phyloP scores from a whole-genome alignment of 148 eudicot genomes.

The Silene latifolia region DNA sequence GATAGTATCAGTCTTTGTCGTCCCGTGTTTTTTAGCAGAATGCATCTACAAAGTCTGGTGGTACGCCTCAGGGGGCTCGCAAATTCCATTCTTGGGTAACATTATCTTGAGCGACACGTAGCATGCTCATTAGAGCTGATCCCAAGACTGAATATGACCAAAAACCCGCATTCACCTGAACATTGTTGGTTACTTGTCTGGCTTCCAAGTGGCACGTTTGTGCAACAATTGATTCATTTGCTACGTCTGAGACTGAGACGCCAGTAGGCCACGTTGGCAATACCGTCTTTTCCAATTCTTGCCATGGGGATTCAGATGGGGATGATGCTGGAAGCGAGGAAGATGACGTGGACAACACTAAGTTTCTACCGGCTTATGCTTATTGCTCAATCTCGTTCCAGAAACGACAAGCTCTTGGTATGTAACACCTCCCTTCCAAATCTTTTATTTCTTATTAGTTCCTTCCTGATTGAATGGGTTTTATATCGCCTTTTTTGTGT shows the following conservation, averaged over 20 bases:
- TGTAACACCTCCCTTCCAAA: not conserved
- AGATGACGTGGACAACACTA: slow-evolving; percentile 75
- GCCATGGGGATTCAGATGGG: slow-evolving; percentile 34
- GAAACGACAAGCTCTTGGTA: slow-evolving; percentile 93
- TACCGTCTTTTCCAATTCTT: slow-evolving; percentile 6
- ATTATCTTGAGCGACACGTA: slow-evolving; percentile 47
- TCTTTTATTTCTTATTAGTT: not conserved
- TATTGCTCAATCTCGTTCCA: slow-evolving; percentile 72
- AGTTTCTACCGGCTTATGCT: slow-evolving; percentile 58
- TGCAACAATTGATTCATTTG: slow-evolving; percentile 65
- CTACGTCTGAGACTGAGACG: slow-evolving; percentile 45
- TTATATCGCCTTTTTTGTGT: not conserved
- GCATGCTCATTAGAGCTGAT: slow-evolving; percentile 66
- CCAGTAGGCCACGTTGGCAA: slow-evolving; percentile 32
- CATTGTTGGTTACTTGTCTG: slow-evolving; percentile 46
- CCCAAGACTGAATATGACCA: too few relatives aligned
- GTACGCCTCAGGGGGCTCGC: slow-evolving; percentile 73
- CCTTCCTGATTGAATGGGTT: not conserved
- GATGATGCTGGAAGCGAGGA: slow-evolving; percentile 82
- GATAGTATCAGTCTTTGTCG: slow-evolving; percentile 57
- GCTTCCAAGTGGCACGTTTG: slow-evolving; percentile 95
- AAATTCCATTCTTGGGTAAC: slow-evolving; percentile 77
- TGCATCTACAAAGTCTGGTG: slow-evolving; percentile 89
- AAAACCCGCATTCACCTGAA: too few relatives aligned
- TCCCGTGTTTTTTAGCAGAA: slow-evolving; percentile 75